Conservation (phyloP, 1,139 yeast genomes). For the Kluyveromyces marxianus region DNA sequence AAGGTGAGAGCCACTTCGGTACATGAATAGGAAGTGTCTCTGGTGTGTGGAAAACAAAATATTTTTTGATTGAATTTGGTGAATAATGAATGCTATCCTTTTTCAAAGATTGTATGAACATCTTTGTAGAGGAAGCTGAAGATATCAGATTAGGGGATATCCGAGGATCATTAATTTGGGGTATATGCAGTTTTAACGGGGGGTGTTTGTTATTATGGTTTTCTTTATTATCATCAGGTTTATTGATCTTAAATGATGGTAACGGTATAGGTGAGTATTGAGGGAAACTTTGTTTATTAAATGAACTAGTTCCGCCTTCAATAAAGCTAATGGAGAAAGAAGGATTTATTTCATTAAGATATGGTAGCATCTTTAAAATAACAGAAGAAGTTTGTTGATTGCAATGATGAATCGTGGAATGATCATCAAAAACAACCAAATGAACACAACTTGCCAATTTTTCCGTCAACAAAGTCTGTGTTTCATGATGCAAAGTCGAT, state of each 20-base stretch:
- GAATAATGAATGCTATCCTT: slow-evolving; percentile 37
- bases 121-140: slow-evolving; percentile 15
- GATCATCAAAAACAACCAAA: slow-evolving; percentile 25
- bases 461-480: slow-evolving; percentile 26
- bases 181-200: slow-evolving; percentile 3
- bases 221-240: background rate
- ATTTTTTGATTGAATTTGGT: slow-evolving; percentile 24
- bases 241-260: slow-evolving; percentile 1
- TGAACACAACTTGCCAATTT: slow-evolving; percentile 13
- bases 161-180: background rate
- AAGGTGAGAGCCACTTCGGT: slow-evolving; percentile 44
- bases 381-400: slow-evolving; percentile 17
- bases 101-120: slow-evolving; percentile 32
- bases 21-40: slow-evolving; percentile 16
- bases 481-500: slow-evolving; percentile 27
- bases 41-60: slow-evolving; percentile 24
- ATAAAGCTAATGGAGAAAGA: background rate
- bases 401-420: slow-evolving; percentile 14
- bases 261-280: background rate
- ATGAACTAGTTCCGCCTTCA: background rate
- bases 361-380: slow-evolving; percentile 17
- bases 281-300: background rate
- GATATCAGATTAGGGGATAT: background rate
- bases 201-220: background rate
- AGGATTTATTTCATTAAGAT: slow-evolving; percentile 5